Evolutionary conservation across 2,329 filamentous ascomycete genomes (phyloP).

Genomic region (Fusarium papillatum): DNA sequence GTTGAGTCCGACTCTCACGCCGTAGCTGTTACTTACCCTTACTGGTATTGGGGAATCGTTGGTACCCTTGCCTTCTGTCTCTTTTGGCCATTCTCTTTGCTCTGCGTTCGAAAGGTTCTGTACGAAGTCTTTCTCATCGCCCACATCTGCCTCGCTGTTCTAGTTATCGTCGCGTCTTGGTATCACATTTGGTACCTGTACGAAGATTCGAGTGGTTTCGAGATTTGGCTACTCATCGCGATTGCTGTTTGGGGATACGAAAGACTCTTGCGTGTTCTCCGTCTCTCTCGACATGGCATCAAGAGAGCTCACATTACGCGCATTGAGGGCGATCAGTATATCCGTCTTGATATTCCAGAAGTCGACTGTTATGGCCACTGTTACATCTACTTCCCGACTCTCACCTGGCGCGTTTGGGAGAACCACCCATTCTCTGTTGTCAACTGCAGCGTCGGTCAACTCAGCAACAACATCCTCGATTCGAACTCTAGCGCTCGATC

Average conservation of each 20-base stretch:
- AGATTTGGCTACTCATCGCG: constrained; percentile 46
- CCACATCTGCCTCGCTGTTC: constrained; percentile 56
- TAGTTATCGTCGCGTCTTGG: constrained; percentile 58
- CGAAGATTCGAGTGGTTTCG: constrained; percentile 57
- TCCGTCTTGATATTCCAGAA: constrained; percentile 45
- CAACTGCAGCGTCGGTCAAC: constrained; percentile 23
- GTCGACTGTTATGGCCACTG: constrained; percentile 45
- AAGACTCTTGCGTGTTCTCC: constrained; percentile 40
- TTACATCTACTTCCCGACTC: constrained; percentile 47
- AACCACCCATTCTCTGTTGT: constrained; percentile 50
- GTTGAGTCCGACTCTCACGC: constrained; percentile 44
- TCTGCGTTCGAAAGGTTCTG: constrained; percentile 52
- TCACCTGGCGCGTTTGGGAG: constrained; percentile 50
- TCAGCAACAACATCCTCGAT: not conserved
- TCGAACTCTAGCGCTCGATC: not conserved
- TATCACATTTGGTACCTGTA: constrained; percentile 56
- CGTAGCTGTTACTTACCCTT: constrained; percentile 44
- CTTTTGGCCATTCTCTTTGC: constrained; percentile 48
- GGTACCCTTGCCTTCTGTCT: constrained; percentile 51
- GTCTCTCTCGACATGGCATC: constrained; percentile 38
- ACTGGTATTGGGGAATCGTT: constrained; percentile 60
- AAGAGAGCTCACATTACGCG: constrained; percentile 44
- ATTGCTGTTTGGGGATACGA: constrained; percentile 48
- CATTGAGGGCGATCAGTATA: constrained; percentile 46
- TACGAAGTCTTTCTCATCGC: constrained; percentile 60